phyloP scores from a whole-genome alignment of 805 yeast species.

The Candida odintsovae region DNA sequence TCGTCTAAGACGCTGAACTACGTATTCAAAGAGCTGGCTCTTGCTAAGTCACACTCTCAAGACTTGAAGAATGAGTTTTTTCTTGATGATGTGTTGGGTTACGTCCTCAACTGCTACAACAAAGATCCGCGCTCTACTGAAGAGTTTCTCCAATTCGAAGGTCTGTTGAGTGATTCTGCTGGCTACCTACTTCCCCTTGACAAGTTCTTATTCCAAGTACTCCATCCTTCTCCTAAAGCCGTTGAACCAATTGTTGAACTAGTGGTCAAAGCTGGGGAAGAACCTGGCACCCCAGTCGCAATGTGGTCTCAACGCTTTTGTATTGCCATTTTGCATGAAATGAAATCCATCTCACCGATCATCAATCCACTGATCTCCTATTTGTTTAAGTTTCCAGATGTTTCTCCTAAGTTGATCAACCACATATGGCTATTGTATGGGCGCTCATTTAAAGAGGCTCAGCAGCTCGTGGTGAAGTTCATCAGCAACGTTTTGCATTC shows the following conservation, averaged over 20 bases:
- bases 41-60: background rate
- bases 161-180: conserved; percentile 10
- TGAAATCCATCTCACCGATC: conserved; percentile 1
- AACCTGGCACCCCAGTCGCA: background rate
- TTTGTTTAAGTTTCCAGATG: conserved; percentile 9
- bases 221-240: conserved; percentile 2
- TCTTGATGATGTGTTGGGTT: conserved; percentile 32
- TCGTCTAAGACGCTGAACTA: conserved; percentile 23
- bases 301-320: conserved; percentile 14
- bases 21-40: conserved; percentile 24
- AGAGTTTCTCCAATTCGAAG: conserved; percentile 7
- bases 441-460: conserved; percentile 2
- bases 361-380: conserved; percentile 7
- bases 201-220: conserved; percentile 9
- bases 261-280: background rate
- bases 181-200: conserved; percentile 10
- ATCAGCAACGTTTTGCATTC: background rate
- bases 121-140: conserved; percentile 8
- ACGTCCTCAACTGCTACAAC: conserved; percentile 27
- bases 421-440: conserved; percentile 25
- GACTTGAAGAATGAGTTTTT: background rate
- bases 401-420: conserved; percentile 26
- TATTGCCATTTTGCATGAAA: conserved; percentile 5
- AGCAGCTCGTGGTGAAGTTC: background rate
- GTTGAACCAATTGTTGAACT: background rate